A percentile compares a stretch with the other conserved stretches of the same genome.
These are phyloP conservation scores for Calocybe gangraenosa DNA, from an alignment of 768 basidiomycete genomes.

Conservation along the genomic window DNA sequence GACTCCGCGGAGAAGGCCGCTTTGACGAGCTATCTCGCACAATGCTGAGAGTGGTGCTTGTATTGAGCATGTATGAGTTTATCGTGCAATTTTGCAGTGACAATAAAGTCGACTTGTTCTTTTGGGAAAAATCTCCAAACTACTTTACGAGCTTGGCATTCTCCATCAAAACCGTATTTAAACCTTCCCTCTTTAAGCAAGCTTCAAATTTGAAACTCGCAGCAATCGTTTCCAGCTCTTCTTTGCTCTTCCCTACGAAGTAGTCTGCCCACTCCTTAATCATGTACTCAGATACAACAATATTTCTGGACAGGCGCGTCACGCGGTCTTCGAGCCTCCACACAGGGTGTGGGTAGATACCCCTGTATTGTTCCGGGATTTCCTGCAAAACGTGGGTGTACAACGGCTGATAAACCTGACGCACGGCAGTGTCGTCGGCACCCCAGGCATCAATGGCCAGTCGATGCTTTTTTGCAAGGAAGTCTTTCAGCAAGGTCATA, in stretches of 20 bases:
- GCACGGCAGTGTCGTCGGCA: constrained; percentile 54
- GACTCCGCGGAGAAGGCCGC: constrained; percentile 50
- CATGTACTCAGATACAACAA: constrained; percentile 67
- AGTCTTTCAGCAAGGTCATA: constrained; percentile 62
- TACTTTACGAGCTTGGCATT: constrained; percentile 30
- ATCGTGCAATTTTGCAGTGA: too few species aligned
- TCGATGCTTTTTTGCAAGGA: constrained; percentile 74
- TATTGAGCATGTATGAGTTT: too few species aligned
- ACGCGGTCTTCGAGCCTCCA: constrained; percentile 58
- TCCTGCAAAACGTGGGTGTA: constrained; percentile 56
- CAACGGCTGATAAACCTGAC: constrained; percentile 60
- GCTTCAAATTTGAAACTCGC: constrained; percentile 68
- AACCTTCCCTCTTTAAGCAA: constrained; percentile 62
- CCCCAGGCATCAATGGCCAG: constrained; percentile 81
- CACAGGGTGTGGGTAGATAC: constrained; percentile 59
- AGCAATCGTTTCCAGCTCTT: constrained; percentile 70
- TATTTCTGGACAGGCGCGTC: constrained; percentile 58
- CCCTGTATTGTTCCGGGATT: constrained; percentile 45
- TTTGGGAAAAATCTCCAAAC: not conserved
- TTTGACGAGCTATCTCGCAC: constrained; percentile 33
- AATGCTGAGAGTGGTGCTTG: too few species aligned
- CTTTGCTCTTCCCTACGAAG: constrained; percentile 52
- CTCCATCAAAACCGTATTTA: constrained; percentile 52
- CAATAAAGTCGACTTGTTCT: too few species aligned
- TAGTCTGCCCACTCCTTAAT: constrained; percentile 72